Conservation (phyloP, 2,329 filamentous ascomycete genomes). For the Fusarium sp. region DNA sequence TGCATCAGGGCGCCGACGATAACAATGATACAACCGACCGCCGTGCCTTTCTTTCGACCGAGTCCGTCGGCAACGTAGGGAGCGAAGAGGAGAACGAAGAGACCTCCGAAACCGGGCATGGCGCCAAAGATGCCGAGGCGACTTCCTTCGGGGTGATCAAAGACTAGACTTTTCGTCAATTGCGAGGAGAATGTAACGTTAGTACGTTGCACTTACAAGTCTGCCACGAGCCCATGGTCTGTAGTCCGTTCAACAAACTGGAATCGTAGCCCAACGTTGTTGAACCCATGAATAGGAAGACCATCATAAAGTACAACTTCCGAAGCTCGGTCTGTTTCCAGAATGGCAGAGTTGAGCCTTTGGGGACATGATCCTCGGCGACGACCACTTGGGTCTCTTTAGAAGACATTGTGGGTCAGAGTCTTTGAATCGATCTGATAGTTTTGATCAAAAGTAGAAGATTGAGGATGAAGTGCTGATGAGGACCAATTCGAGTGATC, state of each 20-base stretch:
- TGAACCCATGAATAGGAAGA: constrained; percentile 46
- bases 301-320: constrained; percentile 46
- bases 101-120: constrained; percentile 46
- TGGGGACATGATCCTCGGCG: constrained; percentile 16
- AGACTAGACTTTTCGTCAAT: constrained; percentile 28
- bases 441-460: neutral
- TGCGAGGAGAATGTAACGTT: accelerated
- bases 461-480: neutral
- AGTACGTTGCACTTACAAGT: constrained; percentile 2
- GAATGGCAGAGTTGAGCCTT: constrained; percentile 36
- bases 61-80: constrained; percentile 47
- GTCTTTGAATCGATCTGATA: neutral
- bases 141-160: constrained; percentile 43
- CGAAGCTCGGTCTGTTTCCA: constrained; percentile 46
- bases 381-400: constrained; percentile 32
- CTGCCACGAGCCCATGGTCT: constrained; percentile 47
- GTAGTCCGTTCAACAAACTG: constrained; percentile 40
- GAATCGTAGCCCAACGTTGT: constrained; percentile 45
- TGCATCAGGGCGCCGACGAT: constrained; percentile 43
- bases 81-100: constrained; percentile 47
- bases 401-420: constrained; percentile 11
- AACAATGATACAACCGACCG: constrained; percentile 40
- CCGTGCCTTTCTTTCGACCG: constrained; percentile 45
- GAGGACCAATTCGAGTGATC: neutral
- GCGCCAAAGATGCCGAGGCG: constrained; percentile 48